These are phyloP conservation scores for Avicennia marina DNA, from an alignment of 257 asterid species.

Conservation along the genomic window DNA sequence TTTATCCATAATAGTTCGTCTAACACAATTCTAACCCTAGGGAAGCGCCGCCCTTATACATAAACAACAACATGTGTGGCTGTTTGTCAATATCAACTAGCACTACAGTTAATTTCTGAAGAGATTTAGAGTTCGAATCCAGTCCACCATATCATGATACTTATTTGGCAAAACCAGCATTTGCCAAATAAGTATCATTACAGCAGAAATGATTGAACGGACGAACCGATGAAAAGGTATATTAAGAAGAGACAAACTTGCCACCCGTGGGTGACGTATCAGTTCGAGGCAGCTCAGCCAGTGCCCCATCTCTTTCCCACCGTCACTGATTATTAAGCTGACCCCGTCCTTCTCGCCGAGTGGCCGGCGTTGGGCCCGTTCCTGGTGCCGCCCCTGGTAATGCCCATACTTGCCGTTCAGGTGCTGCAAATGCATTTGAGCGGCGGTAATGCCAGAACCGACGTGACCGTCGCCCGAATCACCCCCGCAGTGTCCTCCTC, in stretches of 20 bases:
- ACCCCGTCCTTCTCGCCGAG: constrained; percentile 41
- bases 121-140: too few species aligned
- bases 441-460: too few species aligned
- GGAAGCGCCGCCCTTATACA: too few species aligned
- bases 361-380: constrained; percentile 24
- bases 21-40: too few species aligned
- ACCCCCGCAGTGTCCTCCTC: constrained; percentile 42
- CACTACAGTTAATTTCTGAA: too few species aligned
- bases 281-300: constrained; percentile 41
- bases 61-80: too few species aligned
- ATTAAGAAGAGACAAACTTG: constrained; percentile 3
- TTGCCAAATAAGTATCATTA: background rate
- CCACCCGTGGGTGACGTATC: constrained; percentile 74
- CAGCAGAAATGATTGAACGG: background rate
- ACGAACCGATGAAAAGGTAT: background rate
- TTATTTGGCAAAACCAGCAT: background rate
- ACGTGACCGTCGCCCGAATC: constrained; percentile 33
- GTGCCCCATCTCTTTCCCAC: constrained; percentile 63
- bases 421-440: constrained; percentile 41
- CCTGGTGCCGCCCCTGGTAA: constrained; percentile 40
- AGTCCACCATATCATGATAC: too few species aligned
- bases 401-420: constrained; percentile 35
- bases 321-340: constrained; percentile 55
- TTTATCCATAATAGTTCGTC: background rate
- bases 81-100: too few species aligned